Evolutionary conservation across 805 yeast species (phyloP), one percentile per base, ranked within the genome.

Genomic region (Ogataea dorogensis): DNA sequence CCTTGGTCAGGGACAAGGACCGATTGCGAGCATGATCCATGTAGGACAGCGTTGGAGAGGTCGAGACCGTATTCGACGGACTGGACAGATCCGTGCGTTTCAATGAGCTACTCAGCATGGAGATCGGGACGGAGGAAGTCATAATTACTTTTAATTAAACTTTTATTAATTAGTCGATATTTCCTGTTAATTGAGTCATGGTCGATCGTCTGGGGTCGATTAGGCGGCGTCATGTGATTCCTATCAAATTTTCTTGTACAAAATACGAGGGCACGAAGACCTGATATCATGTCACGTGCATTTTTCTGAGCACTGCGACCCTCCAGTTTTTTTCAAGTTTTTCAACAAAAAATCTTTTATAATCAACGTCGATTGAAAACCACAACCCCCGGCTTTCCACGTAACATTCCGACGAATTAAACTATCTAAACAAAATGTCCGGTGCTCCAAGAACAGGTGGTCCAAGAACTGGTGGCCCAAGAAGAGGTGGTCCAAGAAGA

Each of bases 1-100:
- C 69, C 50, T 76, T 79, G 38, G 57, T 63, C 22, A 50, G 21
- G 1, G 73, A 61, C 38, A 64, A 53, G 16, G 71, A 55, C 53
- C 65, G 53, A 28, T 50, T 46, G 47, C 68, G 70, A 38, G 58
- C 71, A 46, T 77, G 79, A 49, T 68, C 72, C 68, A 82, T 64
- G 61, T 74, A 83, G 12, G 89, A 80, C 29, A 51, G 36, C n/a
- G 85, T 77, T 42, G 94, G 94, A 5, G 93, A 84, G 17, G 91
- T 81, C 6, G 89, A 81, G 43, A 85, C 94, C 7, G 82, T 86
- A 55, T 81, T 77, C 37, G 82, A 75, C 11, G 83, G 75, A 12
- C 71, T 65, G 16, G 78, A 70, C 33, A 56, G 31, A 7, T 50
- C 39, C 22, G 79, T 69, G 40, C 58, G 66, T 54, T 77, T 73